Evolutionary conservation across 2,329 filamentous ascomycete genomes (phyloP), one percentile per base, ranked within the genome.

Genomic region (Triangularia verruculosa): DNA sequence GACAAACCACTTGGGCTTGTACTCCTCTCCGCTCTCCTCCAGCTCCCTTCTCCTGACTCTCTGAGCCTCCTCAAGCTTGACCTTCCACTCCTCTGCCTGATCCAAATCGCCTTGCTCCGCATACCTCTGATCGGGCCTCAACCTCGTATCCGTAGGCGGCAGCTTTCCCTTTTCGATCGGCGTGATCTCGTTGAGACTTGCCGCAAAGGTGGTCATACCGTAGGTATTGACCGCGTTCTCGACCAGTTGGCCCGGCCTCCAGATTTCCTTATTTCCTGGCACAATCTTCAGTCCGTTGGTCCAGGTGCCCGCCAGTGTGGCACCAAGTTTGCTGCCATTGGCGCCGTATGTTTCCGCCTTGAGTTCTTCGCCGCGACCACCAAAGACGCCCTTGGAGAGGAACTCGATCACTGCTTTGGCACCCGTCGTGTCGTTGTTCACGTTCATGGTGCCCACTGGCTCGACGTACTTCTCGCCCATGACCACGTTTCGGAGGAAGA

Each of bases 401-500:
- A 99, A 99, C 63, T 94, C 93, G 55, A 92, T 87, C n/a, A 89
- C 83, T 1, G 93, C 91, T 74, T 92, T 93, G 69, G 90, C 87
- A 7, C 93, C 92, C 0, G 89, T 92, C 4, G 85, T 89, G 72
- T 99, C 95, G 74, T 94, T 94, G 68, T 86, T 79, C 32, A 99
- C 86, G 24, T 89, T 87, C 91, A 98, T 95, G 52, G 86, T 92
- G 54, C 93, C 93, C 0, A 96, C 92, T 0, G 95, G 95, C 77
- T 99, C 95, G 12, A 98, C 88, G 74, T 99, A 99, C 77, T 98
- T 99, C 77, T 99, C 95, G 43, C 95, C 95, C 71, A 96, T 94
- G 61, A 99, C 96, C 59, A 99, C 92, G 74, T 99, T 99, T 56
- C 95, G 88, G 61, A 99, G 79, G 78, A 97, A 98, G 68, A 91